phyloP scores from a whole-genome alignment of 2,329 filamentous ascomycete genomes.

The Phialemoniopsis sp. region DNA sequence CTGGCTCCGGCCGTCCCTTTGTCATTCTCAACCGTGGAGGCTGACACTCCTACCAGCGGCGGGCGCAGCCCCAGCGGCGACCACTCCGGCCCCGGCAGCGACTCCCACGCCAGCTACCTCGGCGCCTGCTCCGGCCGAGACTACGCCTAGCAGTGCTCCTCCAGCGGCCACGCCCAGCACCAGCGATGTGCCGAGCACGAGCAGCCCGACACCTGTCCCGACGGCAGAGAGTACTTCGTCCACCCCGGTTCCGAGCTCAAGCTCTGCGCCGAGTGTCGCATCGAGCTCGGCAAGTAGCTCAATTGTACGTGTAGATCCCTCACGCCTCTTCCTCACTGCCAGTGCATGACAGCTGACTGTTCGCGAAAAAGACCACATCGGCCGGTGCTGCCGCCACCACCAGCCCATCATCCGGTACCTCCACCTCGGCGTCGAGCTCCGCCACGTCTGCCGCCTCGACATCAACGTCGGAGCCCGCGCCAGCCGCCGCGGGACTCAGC shows the following conservation, averaged over 20 bases:
- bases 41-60: slow-evolving; percentile 1
- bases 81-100: background rate
- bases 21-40: background rate
- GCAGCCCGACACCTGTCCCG: background rate
- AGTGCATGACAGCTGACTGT: background rate
- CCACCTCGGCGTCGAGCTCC: no score
- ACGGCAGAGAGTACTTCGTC: background rate
- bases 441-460: background rate
- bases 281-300: background rate
- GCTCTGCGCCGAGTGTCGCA: background rate
- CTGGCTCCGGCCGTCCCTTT: no score
- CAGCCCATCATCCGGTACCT: background rate
- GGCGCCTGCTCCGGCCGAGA: background rate
- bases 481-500: slow-evolving; percentile 3
- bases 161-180: background rate
- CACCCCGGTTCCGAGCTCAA: background rate
- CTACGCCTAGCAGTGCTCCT: background rate
- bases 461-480: slow-evolving; percentile 4
- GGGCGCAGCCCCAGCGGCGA: background rate
- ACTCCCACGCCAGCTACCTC: background rate
- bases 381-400: background rate
- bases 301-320: slow-evolving; percentile 1
- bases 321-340: slow-evolving; percentile 1
- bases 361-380: background rate
- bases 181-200: slow-evolving; percentile 2